Percentiles rank a stretch among this genome's conserved stretches.
Evolutionary conservation across 1,139 yeast genomes (phyloP).

Genomic region (Blastobotrys arbuscula): DNA sequence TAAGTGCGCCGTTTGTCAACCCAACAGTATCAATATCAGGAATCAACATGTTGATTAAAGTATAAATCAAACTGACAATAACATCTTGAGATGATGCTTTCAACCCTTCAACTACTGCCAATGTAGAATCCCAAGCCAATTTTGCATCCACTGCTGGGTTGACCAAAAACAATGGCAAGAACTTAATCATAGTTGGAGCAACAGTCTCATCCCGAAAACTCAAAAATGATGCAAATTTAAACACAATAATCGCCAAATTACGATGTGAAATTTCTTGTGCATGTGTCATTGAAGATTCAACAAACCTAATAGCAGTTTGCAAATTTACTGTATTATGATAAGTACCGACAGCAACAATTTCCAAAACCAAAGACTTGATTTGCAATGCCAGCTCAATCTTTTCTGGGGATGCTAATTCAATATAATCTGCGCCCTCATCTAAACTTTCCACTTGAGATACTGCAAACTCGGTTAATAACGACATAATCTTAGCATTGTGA

Average conservation of each 20-base stretch:
- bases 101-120: slow-evolving; percentile 41
- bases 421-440: slow-evolving; percentile 43
- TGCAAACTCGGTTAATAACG: slow-evolving; percentile 31
- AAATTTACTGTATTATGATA: slow-evolving; percentile 29
- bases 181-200: slow-evolving; percentile 29
- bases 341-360: slow-evolving; percentile 40
- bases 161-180: slow-evolving; percentile 38
- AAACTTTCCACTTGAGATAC: slow-evolving; percentile 32
- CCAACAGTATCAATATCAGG: slow-evolving; percentile 40
- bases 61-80: slow-evolving; percentile 79
- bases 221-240: slow-evolving; percentile 52
- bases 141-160: slow-evolving; percentile 34
- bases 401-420: slow-evolving; percentile 38
- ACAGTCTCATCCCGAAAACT: slow-evolving; percentile 39
- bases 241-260: slow-evolving; percentile 42
- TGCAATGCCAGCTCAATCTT: slow-evolving; percentile 40
- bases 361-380: slow-evolving; percentile 41
- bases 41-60: slow-evolving; percentile 68
- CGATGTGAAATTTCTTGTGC: slow-evolving; percentile 29
- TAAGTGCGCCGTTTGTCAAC: slow-evolving; percentile 5
- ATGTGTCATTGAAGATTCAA: slow-evolving; percentile 35
- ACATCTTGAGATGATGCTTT: slow-evolving; percentile 62
- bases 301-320: slow-evolving; percentile 32
- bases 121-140: slow-evolving; percentile 34
- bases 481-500: slow-evolving; percentile 22